Evolutionary conservation across 2,329 filamentous ascomycete species (phyloP), one percentile per base, ranked within the genome.

Genomic region (Epichloe coenophiala): DNA sequence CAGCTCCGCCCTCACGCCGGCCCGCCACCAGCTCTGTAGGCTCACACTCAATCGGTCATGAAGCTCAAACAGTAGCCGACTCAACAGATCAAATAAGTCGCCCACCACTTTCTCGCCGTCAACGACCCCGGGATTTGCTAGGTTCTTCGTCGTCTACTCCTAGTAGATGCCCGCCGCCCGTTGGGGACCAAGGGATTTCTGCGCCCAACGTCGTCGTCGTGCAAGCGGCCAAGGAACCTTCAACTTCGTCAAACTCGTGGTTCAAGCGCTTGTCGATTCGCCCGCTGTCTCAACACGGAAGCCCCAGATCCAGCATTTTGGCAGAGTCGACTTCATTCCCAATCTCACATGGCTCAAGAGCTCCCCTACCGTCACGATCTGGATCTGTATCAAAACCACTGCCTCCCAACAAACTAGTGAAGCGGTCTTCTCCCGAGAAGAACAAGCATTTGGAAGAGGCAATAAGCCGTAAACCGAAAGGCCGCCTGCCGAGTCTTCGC

Each of bases 391-490:
- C 63, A 56, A 67, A 64, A 57, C 73, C 72, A 54, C 65, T 79
- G 35, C 71, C 78, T 8, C 83, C 81, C 17, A 90, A 90, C 65
- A 89, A 88, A 68, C 72, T 90, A 40, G 84, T 89, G 48, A 91
- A 91, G 67, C 80, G 85, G 53, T 74, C 78, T 38, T 75, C 81
- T 3, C 80, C 83, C 19, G 68, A 68, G 47, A 61, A 70, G 48
- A 61, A 70, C 48, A 68, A 69, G 54, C 63, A 38, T 23, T 39
- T 71, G 45, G 68, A 72, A 5, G 61, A 69, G 42, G 56, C 69
- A 35, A 61, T 68, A 33, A 69, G 72, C 52, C 72, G 71, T 52
- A 71, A 74, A 55, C 73, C 81, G 35, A 78, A 70, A 56, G 76
- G 81, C 45, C 78, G 84, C 59, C 71, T 85, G 54, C 76, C 80